Evolutionary conservation across 1,284 basidiomycete species (phyloP).

Genomic region (Dichomitus squalens): DNA sequence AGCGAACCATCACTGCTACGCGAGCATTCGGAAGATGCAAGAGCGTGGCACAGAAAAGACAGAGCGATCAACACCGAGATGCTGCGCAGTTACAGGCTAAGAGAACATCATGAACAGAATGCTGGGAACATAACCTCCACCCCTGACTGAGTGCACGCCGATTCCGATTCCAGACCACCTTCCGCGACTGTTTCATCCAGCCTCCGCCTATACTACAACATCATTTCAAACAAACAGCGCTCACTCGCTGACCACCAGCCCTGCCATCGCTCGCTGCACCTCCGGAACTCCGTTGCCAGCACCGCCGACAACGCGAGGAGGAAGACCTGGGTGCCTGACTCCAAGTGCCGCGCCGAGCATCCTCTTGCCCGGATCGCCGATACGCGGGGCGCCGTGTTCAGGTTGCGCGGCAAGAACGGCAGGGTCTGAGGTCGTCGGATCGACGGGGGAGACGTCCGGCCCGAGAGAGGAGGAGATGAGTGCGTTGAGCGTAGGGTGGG

Average conservation of each 20-base stretch:
- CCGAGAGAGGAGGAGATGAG: slow-evolving; percentile 74
- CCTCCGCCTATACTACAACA: not conserved
- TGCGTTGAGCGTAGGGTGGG: slow-evolving; percentile 79
- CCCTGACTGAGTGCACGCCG: slow-evolving; percentile 22
- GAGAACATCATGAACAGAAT: slow-evolving; percentile 25
- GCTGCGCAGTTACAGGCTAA: slow-evolving; percentile 25
- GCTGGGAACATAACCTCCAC: slow-evolving; percentile 28
- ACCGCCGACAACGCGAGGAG: slow-evolving; percentile 57
- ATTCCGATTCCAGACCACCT: slow-evolving; percentile 6
- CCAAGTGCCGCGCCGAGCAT: slow-evolving; percentile 84
- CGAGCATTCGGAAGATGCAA: not conserved
- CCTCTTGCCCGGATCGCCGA: slow-evolving; percentile 82
- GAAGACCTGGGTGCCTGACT: slow-evolving; percentile 72
- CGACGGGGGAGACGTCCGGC: slow-evolving; percentile 47
- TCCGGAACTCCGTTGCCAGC: slow-evolving; percentile 70
- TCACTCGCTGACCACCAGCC: slow-evolving; percentile 73
- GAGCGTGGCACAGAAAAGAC: slow-evolving; percentile 13
- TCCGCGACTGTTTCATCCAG: slow-evolving; percentile 1
- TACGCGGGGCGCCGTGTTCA: slow-evolving; percentile 49
- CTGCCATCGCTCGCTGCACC: slow-evolving; percentile 77
- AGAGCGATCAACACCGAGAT: slow-evolving; percentile 27
- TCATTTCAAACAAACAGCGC: slow-evolving; percentile 29
- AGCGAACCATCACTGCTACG: slow-evolving; percentile 11
- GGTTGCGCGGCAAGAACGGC: slow-evolving; percentile 60
- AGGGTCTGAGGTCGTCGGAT: slow-evolving; percentile 52